Evolutionary conservation across 139 green algal species (phyloP).

Genomic region (Closterium sp.): DNA sequence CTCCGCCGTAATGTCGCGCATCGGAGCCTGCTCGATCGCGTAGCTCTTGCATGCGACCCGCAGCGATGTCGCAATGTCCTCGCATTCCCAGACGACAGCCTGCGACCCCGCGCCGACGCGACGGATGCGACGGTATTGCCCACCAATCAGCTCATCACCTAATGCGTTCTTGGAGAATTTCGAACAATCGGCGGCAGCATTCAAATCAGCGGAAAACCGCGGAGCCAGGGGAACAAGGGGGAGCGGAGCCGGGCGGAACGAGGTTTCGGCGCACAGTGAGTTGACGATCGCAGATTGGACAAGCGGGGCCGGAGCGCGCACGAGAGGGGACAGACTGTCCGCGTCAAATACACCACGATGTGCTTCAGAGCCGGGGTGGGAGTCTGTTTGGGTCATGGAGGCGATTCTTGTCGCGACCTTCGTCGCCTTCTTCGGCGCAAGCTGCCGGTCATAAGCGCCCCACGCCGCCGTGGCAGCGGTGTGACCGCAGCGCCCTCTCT

Average conservation of each 20-base stretch:
- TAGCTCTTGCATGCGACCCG: neutral
- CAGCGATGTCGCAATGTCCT: neutral
- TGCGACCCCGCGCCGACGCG: neutral
- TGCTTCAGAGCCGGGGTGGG: neutral
- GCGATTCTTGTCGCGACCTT: neutral
- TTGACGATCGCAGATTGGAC: neutral
- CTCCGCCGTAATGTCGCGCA: neutral
- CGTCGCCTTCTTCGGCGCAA: neutral
- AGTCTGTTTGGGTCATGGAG: neutral
- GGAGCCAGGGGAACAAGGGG: too few species aligned
- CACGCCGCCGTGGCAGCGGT: too few species aligned
- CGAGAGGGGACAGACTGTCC: neutral
- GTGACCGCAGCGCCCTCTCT: neutral
- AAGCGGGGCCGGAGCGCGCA: neutral
- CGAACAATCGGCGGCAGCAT: neutral
- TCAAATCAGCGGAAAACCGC: too few species aligned
- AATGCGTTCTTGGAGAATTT: neutral
- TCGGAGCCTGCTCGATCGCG: neutral
- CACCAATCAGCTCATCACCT: neutral
- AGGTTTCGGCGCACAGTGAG: neutral
- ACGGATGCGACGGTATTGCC: neutral
- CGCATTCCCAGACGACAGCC: neutral
- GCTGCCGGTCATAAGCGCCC: too few species aligned
- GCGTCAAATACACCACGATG: neutral
- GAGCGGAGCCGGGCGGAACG: too few species aligned